Conservation (phyloP, 1,284 basidiomycete genomes). For the Moesziomyces aphidis region DNA sequence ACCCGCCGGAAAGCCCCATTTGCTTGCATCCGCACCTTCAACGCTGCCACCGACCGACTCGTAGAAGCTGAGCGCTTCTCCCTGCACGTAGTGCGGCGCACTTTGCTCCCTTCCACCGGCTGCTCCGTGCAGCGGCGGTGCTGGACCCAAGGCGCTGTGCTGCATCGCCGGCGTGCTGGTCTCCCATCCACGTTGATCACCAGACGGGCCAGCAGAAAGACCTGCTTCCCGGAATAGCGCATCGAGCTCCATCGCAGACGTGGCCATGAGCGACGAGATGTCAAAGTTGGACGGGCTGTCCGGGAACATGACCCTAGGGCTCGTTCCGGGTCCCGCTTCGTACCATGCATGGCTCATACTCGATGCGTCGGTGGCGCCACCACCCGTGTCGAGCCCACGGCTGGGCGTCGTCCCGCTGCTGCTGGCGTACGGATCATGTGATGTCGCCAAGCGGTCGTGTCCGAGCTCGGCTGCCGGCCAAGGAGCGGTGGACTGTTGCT, state of each 20-base stretch:
- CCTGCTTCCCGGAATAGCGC: conserved; percentile 43
- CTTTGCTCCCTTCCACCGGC: conserved; percentile 6
- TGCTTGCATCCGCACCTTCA: conserved; percentile 4
- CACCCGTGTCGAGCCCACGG: conserved; percentile 25
- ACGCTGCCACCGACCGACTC: conserved; percentile 7
- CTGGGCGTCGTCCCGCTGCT: conserved; percentile 32
- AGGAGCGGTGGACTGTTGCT: conserved; percentile 1
- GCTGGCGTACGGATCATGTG: conserved; percentile 17
- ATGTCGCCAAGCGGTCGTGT: neutral
- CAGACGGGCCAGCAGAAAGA: conserved; percentile 25
- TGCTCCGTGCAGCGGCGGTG: neutral
- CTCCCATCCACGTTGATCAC: conserved; percentile 27
- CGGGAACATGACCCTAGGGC: conserved; percentile 31
- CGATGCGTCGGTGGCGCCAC: conserved; percentile 7
- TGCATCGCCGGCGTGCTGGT: conserved; percentile 1
- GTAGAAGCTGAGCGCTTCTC: conserved; percentile 16
- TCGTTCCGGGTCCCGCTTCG: conserved; percentile 18
- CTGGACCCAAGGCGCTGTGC: neutral
- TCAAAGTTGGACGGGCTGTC: conserved; percentile 49
- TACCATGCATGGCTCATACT: conserved; percentile 20
- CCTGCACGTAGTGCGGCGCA: conserved; percentile 5
- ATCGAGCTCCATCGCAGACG: conserved; percentile 51
- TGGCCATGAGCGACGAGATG: conserved; percentile 45
- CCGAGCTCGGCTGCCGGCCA: conserved; percentile 13
- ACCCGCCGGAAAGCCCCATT: conserved; percentile 8